These are phyloP conservation scores for Cladosporium sp. DNA, from an alignment of 2,329 filamentous ascomycete species.

Conservation along the genomic window DNA sequence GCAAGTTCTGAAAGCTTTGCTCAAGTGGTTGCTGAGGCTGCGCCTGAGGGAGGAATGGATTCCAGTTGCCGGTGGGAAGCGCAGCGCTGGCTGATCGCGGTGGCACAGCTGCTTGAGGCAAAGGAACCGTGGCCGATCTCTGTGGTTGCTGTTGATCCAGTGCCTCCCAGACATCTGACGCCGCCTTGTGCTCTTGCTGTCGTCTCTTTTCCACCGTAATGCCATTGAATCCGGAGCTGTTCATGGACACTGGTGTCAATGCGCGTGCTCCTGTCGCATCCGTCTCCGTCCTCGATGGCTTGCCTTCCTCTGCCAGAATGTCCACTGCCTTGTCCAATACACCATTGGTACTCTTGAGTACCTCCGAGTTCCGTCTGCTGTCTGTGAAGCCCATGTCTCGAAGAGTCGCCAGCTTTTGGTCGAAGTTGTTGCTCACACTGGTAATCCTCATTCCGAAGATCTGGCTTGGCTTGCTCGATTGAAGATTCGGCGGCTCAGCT, in stretches of 20 bases:
- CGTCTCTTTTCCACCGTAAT: constrained; percentile 38
- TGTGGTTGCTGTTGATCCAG: constrained; percentile 30
- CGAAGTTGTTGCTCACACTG: constrained; percentile 61
- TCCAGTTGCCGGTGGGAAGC: constrained; percentile 48
- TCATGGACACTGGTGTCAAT: constrained; percentile 41
- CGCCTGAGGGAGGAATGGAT: constrained; percentile 59
- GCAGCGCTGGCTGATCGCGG: constrained; percentile 31
- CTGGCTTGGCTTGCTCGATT: constrained; percentile 53
- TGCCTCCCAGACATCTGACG: constrained; percentile 40
- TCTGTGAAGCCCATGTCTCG: constrained; percentile 91
- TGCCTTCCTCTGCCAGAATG: constrained; percentile 67
- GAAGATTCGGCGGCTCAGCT: constrained; percentile 16
- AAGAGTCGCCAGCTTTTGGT: constrained; percentile 70
- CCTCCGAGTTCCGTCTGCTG: constrained; percentile 70
- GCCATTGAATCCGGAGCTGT: constrained; percentile 41
- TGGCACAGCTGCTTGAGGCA: constrained; percentile 23
- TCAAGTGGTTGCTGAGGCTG: constrained; percentile 31
- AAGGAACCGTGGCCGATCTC: constrained; percentile 24
- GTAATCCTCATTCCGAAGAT: constrained; percentile 34
- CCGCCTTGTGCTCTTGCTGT: constrained; percentile 18
- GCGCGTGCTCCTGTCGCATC: constrained; percentile 15
- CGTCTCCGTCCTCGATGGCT: constrained; percentile 30
- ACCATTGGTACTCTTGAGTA: constrained; percentile 77
- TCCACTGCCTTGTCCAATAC: constrained; percentile 85
- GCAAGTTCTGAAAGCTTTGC: constrained; percentile 62